These are phyloP conservation scores for Phyllosticta citrichinensis DNA, from an alignment of 2,329 filamentous ascomycete species.

Conservation along the genomic window DNA sequence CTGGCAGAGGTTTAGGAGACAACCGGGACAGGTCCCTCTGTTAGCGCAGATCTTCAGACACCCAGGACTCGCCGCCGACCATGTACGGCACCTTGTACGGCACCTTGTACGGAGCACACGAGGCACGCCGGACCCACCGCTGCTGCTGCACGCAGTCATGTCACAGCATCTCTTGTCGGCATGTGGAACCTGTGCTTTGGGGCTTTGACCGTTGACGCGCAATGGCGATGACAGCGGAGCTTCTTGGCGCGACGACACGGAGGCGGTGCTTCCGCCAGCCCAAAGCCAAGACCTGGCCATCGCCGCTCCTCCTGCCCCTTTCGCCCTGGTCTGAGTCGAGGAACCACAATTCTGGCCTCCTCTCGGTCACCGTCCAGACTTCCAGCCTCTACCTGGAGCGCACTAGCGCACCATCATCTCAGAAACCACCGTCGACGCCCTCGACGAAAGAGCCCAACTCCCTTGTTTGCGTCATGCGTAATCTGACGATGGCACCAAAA, in stretches of 20 bases:
- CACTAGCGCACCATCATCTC: neutral
- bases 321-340: neutral
- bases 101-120: neutral
- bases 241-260: neutral
- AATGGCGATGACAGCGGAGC: neutral
- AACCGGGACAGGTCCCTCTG: neutral
- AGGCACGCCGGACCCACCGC: neutral
- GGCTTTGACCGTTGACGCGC: neutral
- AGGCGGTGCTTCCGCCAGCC: neutral
- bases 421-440: neutral
- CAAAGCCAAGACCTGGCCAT: neutral
- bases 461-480: neutral
- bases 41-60: neutral
- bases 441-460: neutral
- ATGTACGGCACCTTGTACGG: neutral
- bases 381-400: neutral
- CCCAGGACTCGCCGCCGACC: neutral
- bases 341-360: neutral
- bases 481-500: neutral
- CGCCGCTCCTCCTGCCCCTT: neutral
- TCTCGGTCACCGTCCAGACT: neutral
- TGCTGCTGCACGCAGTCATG: neutral
- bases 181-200: neutral
- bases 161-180: neutral
- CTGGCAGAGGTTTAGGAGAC: neutral